These are phyloP conservation scores for Tympanopsis confertula DNA, from an alignment of 2,329 filamentous ascomycete species.

Conservation along the genomic window DNA sequence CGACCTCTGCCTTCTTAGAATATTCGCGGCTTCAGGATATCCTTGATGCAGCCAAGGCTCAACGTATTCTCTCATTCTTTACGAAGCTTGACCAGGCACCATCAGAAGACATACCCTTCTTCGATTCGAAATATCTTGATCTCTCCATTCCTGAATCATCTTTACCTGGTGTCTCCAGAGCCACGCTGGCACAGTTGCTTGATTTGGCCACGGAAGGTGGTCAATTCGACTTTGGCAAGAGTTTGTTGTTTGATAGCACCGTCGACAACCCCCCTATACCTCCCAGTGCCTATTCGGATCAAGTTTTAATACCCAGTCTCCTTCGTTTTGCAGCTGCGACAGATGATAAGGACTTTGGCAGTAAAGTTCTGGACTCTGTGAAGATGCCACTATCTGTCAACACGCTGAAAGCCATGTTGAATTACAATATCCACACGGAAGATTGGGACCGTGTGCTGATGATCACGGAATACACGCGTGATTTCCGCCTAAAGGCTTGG, in stretches of 20 bases:
- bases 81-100: not conserved
- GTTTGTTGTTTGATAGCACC: not conserved
- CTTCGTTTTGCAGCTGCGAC: not conserved
- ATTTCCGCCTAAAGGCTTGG: not conserved
- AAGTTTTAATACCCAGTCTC: not conserved
- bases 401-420: not conserved
- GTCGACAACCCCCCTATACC: not conserved
- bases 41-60: not conserved
- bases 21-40: not conserved
- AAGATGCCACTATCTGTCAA: not conserved
- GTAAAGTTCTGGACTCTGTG: not conserved
- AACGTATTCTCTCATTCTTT: not conserved
- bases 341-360: not conserved
- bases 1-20: not conserved
- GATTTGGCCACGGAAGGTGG: not conserved
- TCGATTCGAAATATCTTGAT: too few relatives aligned
- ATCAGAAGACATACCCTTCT: not conserved
- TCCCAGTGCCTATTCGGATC: not conserved
- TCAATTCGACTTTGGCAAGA: not conserved
- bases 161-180: not conserved
- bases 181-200: not conserved
- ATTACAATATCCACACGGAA: not conserved
- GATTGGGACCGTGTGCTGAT: not conserved
- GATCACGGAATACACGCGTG: not conserved
- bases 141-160: too few relatives aligned